Base-by-base conservation (phyloP, 2,329 filamentous ascomycete genomes). In the Lasiodiplodia gonubiensis region DNA sequence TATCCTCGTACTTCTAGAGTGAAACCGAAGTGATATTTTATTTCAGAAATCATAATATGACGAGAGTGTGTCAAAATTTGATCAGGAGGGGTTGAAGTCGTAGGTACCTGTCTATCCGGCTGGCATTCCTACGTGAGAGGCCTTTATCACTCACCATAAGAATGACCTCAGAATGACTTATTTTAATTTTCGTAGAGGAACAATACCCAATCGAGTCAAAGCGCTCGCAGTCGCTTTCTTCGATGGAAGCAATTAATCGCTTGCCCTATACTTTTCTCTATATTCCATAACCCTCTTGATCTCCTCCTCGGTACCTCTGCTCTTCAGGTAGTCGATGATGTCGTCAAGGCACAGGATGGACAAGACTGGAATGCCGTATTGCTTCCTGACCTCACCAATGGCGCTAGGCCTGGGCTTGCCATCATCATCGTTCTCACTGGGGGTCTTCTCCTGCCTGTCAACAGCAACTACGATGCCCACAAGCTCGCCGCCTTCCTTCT, bases 381-480 rank as follows among this genome's bases (percentile, higher is more conserved):
- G 91, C 79, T 90, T 91, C 79, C 89, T 89, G 68, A 97, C 87
- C 83, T 94, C 90, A 23, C 92, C 93, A 79, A 97, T 92, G 18
- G 94, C 93, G 77, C 93, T 97, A 37, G 87, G 87, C 73, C 89
- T 87, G 33, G 87, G 86, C 79, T 87, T 87, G 54, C 85, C 86
- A 73, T 92, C 90, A 70, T 92, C 91, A 25, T 81, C 81, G 51
- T 72, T 77, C 73, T 79, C 75, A 78, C 83, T 81, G 70, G 89
- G 90, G 68, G 93, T 86, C 82, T 91, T 94, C 86, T 96, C 92
- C 85, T 90, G 90, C 68, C 94, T 87, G 80, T 97, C 93, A 71
- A 97, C 85, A 3, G 94, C 92, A 37, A 99, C 91, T 23, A 97
- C 87, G 67, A 98, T 94, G 35, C 93, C 94, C 3, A 91, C 91